These are phyloP conservation scores for Stevia rebaudiana DNA, from an alignment of 140 eudicot species.

Conservation along the genomic window DNA sequence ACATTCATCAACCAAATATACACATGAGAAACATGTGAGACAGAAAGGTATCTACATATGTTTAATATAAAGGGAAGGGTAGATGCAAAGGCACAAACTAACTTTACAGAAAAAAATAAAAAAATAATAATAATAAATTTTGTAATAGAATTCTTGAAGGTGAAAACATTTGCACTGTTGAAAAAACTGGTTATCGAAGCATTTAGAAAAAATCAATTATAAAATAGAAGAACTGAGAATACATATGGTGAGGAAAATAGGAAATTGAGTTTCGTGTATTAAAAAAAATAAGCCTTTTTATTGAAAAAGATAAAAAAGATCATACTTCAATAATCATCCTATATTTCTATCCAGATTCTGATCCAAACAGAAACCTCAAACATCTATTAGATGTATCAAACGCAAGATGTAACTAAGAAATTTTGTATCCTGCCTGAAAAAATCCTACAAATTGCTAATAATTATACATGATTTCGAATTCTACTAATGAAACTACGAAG, in stretches of 20 bases:
- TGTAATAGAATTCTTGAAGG: not conserved
- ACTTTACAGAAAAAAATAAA: not conserved
- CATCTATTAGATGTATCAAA: constrained; percentile 2
- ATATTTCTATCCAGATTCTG: not conserved
- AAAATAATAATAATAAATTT: no score
- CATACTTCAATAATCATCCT: not conserved
- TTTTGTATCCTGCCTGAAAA: not conserved
- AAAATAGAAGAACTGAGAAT: not conserved
- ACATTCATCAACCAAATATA: constrained; percentile 5
- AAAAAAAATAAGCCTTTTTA: not conserved
- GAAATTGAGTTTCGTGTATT: not conserved
- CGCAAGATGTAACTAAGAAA: not conserved
- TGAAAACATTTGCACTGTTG: not conserved
- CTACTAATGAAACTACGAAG: not conserved
- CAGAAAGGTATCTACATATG: not conserved
- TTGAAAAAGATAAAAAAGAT: not conserved
- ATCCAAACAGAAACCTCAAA: constrained; percentile 3
- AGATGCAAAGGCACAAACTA: not conserved
- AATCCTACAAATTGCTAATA: not conserved
- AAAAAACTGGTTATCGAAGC: not conserved
- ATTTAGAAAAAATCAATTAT: not conserved
- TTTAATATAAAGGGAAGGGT: not conserved
- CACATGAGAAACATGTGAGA: not conserved
- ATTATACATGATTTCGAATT: not conserved
- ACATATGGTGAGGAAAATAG: not conserved